Evolutionary conservation across 164 flowering plant genomes (phyloP).

Genomic region (Vitis rotundifolia): DNA sequence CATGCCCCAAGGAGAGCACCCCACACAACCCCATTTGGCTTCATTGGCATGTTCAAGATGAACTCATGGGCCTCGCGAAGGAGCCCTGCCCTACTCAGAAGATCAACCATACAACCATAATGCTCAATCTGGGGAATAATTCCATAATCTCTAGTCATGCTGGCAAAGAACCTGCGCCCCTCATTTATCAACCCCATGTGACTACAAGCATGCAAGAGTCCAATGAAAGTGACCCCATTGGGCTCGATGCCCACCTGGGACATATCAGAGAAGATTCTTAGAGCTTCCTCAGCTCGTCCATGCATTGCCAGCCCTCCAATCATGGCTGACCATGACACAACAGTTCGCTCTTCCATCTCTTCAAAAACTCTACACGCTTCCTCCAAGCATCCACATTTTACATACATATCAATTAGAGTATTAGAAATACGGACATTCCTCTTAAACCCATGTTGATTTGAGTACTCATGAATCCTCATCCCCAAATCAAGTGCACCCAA

Average conservation of each 20-base stretch:
- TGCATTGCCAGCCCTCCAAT: conserved; percentile 69
- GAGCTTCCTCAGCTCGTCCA: conserved; percentile 51
- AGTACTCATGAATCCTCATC: conserved; percentile 55
- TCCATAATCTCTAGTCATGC: conserved; percentile 53
- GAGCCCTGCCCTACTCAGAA: conserved; percentile 60
- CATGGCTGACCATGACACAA: conserved; percentile 84
- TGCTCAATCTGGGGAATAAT: conserved; percentile 56
- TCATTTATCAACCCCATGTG: conserved; percentile 57
- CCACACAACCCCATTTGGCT: conserved; percentile 61
- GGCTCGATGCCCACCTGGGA: conserved; percentile 41
- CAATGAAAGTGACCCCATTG: conserved; percentile 58
- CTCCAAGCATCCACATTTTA: conserved; percentile 68
- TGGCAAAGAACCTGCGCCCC: conserved; percentile 45
- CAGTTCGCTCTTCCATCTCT: conserved; percentile 54
- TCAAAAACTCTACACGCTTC: conserved; percentile 50
- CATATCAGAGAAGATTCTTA: conserved; percentile 45
- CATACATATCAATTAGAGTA: conserved; percentile 79
- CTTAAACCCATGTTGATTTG: conserved; percentile 40
- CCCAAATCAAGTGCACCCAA: conserved; percentile 64
- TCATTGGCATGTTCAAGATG: conserved; percentile 56
- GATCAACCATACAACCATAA: conserved; percentile 74
- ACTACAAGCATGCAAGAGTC: conserved; percentile 65
- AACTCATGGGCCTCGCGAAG: conserved; percentile 58
- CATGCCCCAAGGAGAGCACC: conserved; percentile 75
- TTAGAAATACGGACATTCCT: conserved; percentile 50